Evolutionary conservation across 2,329 filamentous ascomycete genomes (phyloP).

Genomic region (Sporothrix mexicana): DNA sequence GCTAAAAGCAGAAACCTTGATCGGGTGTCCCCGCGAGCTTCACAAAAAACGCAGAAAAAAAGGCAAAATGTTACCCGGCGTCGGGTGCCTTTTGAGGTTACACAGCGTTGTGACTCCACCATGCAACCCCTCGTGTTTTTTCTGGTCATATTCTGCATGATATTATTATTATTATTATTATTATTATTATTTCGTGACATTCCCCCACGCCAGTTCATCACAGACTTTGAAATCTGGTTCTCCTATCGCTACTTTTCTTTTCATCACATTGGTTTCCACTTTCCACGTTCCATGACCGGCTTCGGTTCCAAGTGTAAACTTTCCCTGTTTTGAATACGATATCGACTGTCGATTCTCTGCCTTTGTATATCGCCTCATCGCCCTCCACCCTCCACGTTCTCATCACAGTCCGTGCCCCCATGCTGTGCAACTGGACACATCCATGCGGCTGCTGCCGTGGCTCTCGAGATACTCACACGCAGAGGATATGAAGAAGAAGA

Average conservation of each 20-base stretch:
- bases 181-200: background rate
- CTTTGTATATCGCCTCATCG: background rate
- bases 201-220: background rate
- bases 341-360: too few species aligned
- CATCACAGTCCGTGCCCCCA: background rate
- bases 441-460: slow-evolving; percentile 20
- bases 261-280: background rate
- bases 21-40: background rate
- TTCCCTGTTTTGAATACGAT: too few species aligned
- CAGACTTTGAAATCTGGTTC: background rate
- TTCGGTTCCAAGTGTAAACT: too few species aligned
- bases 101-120: background rate
- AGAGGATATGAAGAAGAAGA: too few species aligned
- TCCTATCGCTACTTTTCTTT: background rate
- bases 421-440: slow-evolving; percentile 4
- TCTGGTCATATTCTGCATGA: background rate
- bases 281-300: background rate
- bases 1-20: background rate
- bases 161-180: too few species aligned
- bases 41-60: background rate
- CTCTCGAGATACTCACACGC: background rate
- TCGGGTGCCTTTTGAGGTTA: slow-evolving; percentile 5
- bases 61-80: background rate
- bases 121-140: slow-evolving; percentile 4
- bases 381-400: background rate